Evolutionary conservation across 768 basidiomycete species (phyloP), one percentile per base, ranked within the genome.

Genomic region (Russula griseocarnosa): DNA sequence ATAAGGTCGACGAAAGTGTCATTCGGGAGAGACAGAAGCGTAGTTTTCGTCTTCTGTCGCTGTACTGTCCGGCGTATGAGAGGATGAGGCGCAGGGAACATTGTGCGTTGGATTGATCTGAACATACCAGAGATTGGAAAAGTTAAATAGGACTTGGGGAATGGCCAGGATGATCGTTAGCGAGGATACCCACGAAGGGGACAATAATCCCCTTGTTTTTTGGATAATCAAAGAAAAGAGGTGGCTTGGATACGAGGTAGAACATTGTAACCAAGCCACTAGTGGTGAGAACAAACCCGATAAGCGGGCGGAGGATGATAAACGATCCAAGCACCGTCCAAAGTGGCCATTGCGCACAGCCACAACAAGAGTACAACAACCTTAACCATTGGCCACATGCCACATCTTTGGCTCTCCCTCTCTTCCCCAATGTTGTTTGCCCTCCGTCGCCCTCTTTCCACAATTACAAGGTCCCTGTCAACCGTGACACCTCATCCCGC

Each of bases 1-100:
- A 69, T 61, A 9, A 62, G 65, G 55, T 69, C 68, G 30, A 69
- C 57, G 51, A 67, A 54, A 0, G 60, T 69, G 26, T 69, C 68
- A 20, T 67, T 60, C 4, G 67, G 38, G 44, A 68, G 53, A 42
- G 44, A 55, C 44, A 61, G 32, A 18, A 65, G 30, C 1, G 64
- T 65, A 16, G 52, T 11, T 34, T 38, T 52, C 22, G 1, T 22
- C 8, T 14, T 2, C 16, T 28, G 22, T 16, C 59, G 64, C 26
- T 14, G 32, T 4, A 65, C 64, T 46, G 60, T 57, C 46, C 59
- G 59, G 11, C 49, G 64, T 55, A 65, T 65, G 32, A 61, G 64
- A 61, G 42, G 24, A 24, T 55, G 49, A 52, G 55, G 38, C 10
- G 38, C 9, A 46, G 59, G 16, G 24, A 13, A 38, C 59, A 65